Base-by-base conservation (phyloP, 148 eudicot genomes). In the Polygonum maritimum region DNA sequence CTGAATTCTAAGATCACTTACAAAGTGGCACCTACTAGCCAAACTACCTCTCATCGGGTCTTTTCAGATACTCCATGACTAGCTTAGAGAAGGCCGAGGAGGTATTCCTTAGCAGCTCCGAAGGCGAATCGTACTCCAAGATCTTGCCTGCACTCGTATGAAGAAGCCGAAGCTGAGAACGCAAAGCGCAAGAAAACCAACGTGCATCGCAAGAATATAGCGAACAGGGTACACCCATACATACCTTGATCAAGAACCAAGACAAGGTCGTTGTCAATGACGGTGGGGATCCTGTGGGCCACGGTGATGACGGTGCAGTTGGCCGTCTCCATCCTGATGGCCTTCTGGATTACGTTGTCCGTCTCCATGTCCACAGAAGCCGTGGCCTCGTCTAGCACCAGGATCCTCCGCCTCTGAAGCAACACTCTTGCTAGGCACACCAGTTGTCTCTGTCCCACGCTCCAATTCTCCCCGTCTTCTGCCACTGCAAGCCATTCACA, bases 381-480 rank as follows among this genome's bases (percentile, higher is more conserved):
- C 10, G 98, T 91, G 11, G 98, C 98, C 80, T 94, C 98, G 78
- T 94, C 98, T 77, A 94, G 78, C 1, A 94, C 93, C 36, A 94
- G 84, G 77, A 94, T 90, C 78, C 87, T 89, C 77, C 93, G 83
- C 84, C 75, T 88, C 78, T 94, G 97, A 57, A 93, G 81, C 47
- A 93, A 69, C 39, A 86, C 94, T 52, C 98, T 81, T 0, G 94
- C 98, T 14, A 93, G 81, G 75, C 97, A 93, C 36, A 93, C 90
- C 33, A 94, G 88, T 82, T 94, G 98, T 78, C 95, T 86, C 81
- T 94, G 98, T 33, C 97, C 97, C 16, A 94, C 86, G 69, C 98
- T 94, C 98, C 95, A 94, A 69, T 90, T 92, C 81, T 86, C 98
- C 26, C 98, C 98, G 75, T 90, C 96, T 89, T 90, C 96, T 5